Percentiles rank a stretch among this genome's conserved stretches.
Conservation (phyloP, 345 rosid species). For the Lepidium sativum region DNA sequence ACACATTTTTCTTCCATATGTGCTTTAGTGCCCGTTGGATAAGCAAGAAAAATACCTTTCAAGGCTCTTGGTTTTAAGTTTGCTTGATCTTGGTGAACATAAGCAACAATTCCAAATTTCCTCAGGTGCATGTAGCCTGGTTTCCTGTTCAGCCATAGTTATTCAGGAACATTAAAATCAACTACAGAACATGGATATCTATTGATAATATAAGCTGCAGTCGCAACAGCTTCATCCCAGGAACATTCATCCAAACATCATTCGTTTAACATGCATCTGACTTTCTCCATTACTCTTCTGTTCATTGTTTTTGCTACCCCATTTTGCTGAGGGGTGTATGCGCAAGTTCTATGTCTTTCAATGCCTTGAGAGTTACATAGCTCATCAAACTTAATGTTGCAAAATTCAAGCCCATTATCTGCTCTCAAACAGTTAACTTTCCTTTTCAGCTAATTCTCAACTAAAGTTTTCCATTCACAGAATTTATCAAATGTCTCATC, state of each 20-base stretch:
- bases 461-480: too few relatives aligned
- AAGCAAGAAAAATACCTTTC: too few relatives aligned
- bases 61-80: too few relatives aligned
- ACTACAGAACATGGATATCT: background rate
- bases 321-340: background rate
- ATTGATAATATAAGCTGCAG: background rate
- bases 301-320: background rate
- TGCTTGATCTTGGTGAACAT: too few relatives aligned
- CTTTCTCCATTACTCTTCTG: background rate
- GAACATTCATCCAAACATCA: background rate
- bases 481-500: too few relatives aligned
- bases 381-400: background rate
- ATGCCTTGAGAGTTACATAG: background rate
- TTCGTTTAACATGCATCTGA: background rate
- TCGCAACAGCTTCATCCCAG: background rate
- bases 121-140: too few relatives aligned
- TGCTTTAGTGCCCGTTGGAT: too few relatives aligned
- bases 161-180: background rate
- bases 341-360: background rate
- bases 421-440: too few relatives aligned
- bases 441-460: too few relatives aligned
- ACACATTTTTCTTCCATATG: too few relatives aligned
- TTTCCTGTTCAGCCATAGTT: background rate
- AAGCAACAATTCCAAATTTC: too few relatives aligned
- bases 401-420: too few relatives aligned